Conservation (phyloP, 371 early-diverging fungal species). For the Saksenaea vasiformis region DNA sequence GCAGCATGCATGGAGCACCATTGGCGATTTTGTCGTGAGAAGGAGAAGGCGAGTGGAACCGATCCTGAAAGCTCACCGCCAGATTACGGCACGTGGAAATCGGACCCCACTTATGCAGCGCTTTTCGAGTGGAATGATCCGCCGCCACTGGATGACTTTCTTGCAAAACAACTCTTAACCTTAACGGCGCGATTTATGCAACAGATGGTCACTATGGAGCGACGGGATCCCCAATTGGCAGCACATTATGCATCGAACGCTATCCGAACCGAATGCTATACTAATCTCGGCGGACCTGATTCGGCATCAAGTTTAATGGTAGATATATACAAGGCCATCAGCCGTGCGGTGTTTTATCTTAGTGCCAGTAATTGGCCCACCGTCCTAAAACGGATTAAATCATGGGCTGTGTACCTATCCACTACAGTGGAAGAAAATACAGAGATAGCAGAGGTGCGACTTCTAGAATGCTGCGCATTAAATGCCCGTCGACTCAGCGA, state of each 20-base stretch:
- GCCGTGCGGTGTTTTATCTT: slow-evolving; percentile 70
- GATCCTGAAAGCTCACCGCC: not conserved
- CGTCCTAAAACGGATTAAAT: slow-evolving; percentile 67
- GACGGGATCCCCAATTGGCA: slow-evolving; percentile 15
- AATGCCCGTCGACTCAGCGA: slow-evolving; percentile 64
- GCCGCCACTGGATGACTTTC: slow-evolving; percentile 69
- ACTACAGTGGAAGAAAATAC: slow-evolving; percentile 57
- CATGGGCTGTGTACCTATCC: slow-evolving; percentile 50
- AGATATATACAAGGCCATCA: slow-evolving; percentile 62
- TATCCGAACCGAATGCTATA: slow-evolving; percentile 8
- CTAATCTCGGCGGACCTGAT: not conserved
- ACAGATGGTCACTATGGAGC: slow-evolving; percentile 30
- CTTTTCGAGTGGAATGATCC: slow-evolving; percentile 49
- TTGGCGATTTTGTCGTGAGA: slow-evolving; percentile 58
- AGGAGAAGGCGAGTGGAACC: not conserved
- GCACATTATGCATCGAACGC: slow-evolving; percentile 36
- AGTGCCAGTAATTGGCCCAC: slow-evolving; percentile 80
- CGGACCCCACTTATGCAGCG: not conserved
- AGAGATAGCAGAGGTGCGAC: slow-evolving; percentile 69
- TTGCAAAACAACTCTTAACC: slow-evolving; percentile 64
- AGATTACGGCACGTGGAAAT: not conserved
- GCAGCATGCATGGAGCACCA: slow-evolving; percentile 63
- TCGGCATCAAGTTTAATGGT: slow-evolving; percentile 18
- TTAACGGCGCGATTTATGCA: slow-evolving; percentile 64
- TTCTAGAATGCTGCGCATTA: slow-evolving; percentile 71